Evolutionary conservation across 192 early-diverging fungal species (phyloP).

Genomic region (Neocallimastix lanati): DNA sequence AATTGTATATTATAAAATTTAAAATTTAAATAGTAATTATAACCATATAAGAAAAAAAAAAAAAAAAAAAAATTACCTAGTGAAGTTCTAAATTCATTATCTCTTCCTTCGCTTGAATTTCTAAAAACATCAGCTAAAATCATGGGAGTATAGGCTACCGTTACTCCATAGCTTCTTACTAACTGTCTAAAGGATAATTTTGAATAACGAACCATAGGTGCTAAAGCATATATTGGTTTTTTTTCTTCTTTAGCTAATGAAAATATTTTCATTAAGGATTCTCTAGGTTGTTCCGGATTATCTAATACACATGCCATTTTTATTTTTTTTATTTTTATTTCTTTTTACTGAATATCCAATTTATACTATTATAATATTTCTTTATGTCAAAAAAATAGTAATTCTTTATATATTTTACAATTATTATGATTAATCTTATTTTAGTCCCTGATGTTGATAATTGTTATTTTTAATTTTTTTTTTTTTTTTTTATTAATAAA

Average conservation of each 20-base stretch:
- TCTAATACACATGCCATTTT: background rate
- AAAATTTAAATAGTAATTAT: too few relatives aligned
- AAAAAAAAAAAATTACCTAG: too few relatives aligned
- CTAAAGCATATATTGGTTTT: slow-evolving; percentile 59
- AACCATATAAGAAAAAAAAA: too few relatives aligned
- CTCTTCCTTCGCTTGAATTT: slow-evolving; percentile 58
- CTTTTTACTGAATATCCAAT: too few relatives aligned
- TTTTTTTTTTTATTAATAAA: too few relatives aligned
- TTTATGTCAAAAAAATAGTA: too few relatives aligned
- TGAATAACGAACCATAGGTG: slow-evolving; percentile 94
- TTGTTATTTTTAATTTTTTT: too few relatives aligned
- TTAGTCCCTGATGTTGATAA: too few relatives aligned
- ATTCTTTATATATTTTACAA: too few relatives aligned
- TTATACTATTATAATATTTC: too few relatives aligned
- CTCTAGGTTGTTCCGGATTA: background rate
- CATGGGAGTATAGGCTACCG: slow-evolving; percentile 90
- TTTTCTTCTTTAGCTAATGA: slow-evolving; percentile 12
- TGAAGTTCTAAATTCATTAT: slow-evolving; percentile 67
- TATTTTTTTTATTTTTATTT: background rate
- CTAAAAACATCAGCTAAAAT: slow-evolving; percentile 84
- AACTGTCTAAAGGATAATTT: slow-evolving; percentile 82
- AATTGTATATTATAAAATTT: too few relatives aligned
- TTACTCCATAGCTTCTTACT: slow-evolving; percentile 66
- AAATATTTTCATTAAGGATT: background rate
- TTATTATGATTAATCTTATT: too few relatives aligned